Evolutionary conservation across 345 rosid species (phyloP), one percentile per base, ranked within the genome.

Genomic region (Pugionium dolabratum): DNA sequence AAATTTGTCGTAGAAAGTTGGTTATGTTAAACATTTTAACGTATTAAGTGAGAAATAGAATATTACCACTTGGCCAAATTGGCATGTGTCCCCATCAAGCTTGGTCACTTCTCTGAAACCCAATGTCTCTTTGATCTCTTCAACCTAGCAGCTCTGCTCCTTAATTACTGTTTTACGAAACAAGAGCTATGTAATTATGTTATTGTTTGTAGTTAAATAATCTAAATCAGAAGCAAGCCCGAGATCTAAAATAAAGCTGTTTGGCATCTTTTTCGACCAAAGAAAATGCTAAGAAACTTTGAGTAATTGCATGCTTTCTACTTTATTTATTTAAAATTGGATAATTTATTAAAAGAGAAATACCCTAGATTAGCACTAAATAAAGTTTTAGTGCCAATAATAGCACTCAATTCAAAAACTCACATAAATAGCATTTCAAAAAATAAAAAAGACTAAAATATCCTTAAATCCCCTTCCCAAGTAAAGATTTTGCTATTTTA

Each of bases 41-140:
- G 54, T 55, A 48, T 9, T 28, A 56, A 51, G 61, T 6, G 42
- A 66, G 67, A 45, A 36, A 73, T 59, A 52, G 9, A 51, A 7
- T 51, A 65, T 52, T 45, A 26, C 76, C 18, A 73, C 62, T 66
- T 44, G 76, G 67, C 67, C 71, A 73, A 58, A 59, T 66, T 59
- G 76, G 76, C 76, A 73, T 66, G 72, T 73, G 76, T 66, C 72
- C 57, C 37, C 67, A 66, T 73, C 76, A 66, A 54, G 66, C 59
- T 73, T 73, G 62, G 76, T 62, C 49, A 73, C 59, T 44, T 73
- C 59, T 66, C 57, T 52, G 26, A 73, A 50, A 33, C 53, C 55
- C 4, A 59, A 66, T 50, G 61, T 49, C 37, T 66, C 47, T 44
- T 66, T 66, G 34, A 72, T 65, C 39, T 57, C 66, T 65, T 52